Evolutionary conservation across 2,329 filamentous ascomycete genomes (phyloP).

Genomic region (Clonostachys rosea): DNA sequence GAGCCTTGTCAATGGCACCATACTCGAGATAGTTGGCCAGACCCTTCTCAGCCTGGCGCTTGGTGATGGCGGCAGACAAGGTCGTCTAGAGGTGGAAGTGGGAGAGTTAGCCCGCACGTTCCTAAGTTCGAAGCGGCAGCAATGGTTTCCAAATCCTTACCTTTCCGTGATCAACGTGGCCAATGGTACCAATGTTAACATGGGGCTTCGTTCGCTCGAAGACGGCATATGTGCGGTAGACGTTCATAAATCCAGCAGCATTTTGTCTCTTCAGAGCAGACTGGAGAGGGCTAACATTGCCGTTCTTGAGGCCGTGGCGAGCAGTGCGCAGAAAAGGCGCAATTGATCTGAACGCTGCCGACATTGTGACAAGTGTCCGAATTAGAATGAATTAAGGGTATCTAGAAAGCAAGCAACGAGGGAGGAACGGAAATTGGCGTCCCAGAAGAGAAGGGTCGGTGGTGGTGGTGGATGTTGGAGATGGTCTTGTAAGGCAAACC

Average conservation of each 20-base stretch:
- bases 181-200: constrained; percentile 98
- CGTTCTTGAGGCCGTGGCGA: constrained; percentile 66
- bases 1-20: constrained; percentile 96
- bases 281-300: constrained; percentile 73
- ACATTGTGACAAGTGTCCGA: constrained; percentile 51
- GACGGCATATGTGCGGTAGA: constrained; percentile 60
- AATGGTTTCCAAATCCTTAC: constrained; percentile 36
- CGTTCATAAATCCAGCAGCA: constrained; percentile 59
- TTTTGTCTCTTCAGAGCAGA: constrained; percentile 59
- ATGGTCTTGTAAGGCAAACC: no score
- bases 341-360: constrained; percentile 72
- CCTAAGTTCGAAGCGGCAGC: not conserved
- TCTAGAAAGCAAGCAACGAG: constrained; percentile 11
- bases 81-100: constrained; percentile 65
- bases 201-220: constrained; percentile 94
- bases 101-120: not conserved
- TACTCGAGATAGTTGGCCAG: constrained; percentile 94
- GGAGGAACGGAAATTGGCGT: not conserved
- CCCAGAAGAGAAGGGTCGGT: not conserved
- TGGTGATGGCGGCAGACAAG: constrained; percentile 97
- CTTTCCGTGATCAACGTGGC: constrained; percentile 99
- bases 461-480: no score
- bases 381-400: constrained; percentile 8
- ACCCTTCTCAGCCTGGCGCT: constrained; percentile 93
- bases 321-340: constrained; percentile 79